Percentiles rank a stretch among this genome's conserved stretches.
phyloP scores from a whole-genome alignment of 2,329 filamentous ascomycete species.

The Fusarium sp. region DNA sequence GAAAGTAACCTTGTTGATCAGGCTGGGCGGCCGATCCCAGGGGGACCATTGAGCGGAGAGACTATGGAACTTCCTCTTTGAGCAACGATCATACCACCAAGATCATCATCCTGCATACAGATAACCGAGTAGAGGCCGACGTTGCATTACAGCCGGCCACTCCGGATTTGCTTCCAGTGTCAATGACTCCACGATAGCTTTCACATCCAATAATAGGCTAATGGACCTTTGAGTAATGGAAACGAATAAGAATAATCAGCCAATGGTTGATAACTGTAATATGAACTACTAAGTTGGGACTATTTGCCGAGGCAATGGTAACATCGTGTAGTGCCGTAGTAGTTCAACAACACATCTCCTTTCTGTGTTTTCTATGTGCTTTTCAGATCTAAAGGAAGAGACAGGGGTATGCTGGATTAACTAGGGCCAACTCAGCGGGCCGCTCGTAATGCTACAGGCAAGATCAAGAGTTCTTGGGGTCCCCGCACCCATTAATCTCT shows the following conservation, averaged over 20 bases:
- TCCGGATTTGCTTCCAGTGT: not conserved
- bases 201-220: too few relatives aligned
- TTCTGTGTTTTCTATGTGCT: too few relatives aligned
- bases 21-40: conserved; percentile 2
- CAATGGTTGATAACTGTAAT: not conserved
- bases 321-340: accelerated
- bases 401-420: not conserved
- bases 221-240: not conserved
- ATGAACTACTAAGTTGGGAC: not conserved
- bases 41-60: not conserved
- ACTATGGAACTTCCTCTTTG: conserved; percentile 1
- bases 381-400: not conserved
- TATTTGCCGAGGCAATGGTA: not conserved
- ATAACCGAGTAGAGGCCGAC: not conserved
- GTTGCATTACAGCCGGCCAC: not conserved
- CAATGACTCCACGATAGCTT: too few relatives aligned
- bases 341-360: too few relatives aligned
- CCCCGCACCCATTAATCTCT: not conserved
- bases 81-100: not conserved
- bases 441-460: not conserved
- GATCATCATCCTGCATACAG: not conserved
- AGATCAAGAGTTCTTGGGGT: not conserved
- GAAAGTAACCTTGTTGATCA: not conserved
- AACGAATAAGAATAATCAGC: not conserved
- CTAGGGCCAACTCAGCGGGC: not conserved